Evolutionary conservation across 129 eudicot genomes (phyloP), one percentile per base, ranked within the genome.

Genomic region (Solidago caesia): DNA sequence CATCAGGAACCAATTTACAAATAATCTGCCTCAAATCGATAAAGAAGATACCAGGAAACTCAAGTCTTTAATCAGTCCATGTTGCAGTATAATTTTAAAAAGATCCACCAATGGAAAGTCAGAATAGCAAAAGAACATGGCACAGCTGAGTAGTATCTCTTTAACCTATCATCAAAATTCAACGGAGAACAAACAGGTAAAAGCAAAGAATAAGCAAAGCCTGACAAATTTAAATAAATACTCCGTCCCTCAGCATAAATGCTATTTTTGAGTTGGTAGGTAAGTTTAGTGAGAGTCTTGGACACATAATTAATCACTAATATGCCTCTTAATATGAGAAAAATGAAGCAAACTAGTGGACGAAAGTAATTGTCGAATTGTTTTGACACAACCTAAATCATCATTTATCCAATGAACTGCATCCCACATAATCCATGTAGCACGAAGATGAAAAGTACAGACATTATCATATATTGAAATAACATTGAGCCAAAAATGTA

Each of bases 61-160:
- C 78, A 74, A 63, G 12, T 74, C 70, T 63, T 74, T 33, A 26
- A 27, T 49, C 11, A 12, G 52, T 33, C 60, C 58, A 60, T 45
- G 27, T 15, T 56, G 61, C 44, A 21, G 55, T 3, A 56, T 72
- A 13, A 6, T 9, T 43, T 43, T 8, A 21, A 56, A 52, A 56
- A 56, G 3, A 15, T 56, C 29, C 61, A 15, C 29, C 60, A 5
- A 55, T n/a, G 29, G 21, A 13, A 70, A 52, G 62, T 12, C 6
- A 4, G 48, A 70, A 53, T 39, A 52, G 39, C 63, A 33, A 21
- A 25, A 56, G 61, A 56, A 15, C 29, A n/a, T 53, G 14, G 39
- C n/a, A 52, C 6, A 26, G 21, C 5, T 67, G 55, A 27, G 10
- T 27, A 2, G n/a, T 9, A 27, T 61, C 44, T 27, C 66, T 61